These are phyloP conservation scores for Botrytis squamosa DNA, from an alignment of 2,329 filamentous ascomycete species.

Conservation along the genomic window DNA sequence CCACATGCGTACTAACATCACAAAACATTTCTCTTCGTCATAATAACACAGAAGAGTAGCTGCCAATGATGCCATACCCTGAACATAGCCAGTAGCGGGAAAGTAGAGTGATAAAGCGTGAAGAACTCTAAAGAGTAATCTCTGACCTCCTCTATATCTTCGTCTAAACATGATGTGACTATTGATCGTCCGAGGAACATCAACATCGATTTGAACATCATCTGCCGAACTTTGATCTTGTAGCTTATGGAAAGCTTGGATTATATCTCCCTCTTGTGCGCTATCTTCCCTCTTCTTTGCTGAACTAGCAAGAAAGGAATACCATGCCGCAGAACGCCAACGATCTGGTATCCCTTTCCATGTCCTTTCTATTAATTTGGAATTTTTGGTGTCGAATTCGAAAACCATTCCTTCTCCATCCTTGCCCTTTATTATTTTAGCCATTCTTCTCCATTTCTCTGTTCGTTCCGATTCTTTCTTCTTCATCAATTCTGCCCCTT, in stretches of 20 bases:
- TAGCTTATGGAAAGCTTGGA: conserved; percentile 69
- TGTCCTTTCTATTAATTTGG: conserved; percentile 85
- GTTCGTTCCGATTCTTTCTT: conserved; percentile 61
- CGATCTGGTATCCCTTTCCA: conserved; percentile 98
- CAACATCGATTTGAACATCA: conserved; percentile 94
- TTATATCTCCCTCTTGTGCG: conserved; percentile 68
- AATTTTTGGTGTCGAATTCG: conserved; percentile 77
- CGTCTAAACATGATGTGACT: conserved; percentile 96
- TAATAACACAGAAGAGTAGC: conserved; percentile 95
- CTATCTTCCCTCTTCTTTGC: conserved; percentile 63
- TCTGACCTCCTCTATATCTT: conserved; percentile 87
- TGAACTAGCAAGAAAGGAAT: conserved; percentile 80
- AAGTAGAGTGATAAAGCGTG: conserved; percentile 91
- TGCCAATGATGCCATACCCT: conserved; percentile 93
- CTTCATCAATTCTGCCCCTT: conserved; percentile 55
- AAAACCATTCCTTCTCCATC: conserved; percentile 60
- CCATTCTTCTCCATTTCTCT: conserved; percentile 69
- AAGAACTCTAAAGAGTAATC: conserved; percentile 86
- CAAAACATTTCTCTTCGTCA: conserved; percentile 89
- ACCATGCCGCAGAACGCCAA: conserved; percentile 93
- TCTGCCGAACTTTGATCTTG: conserved; percentile 76
- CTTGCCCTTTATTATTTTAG: conserved; percentile 52
- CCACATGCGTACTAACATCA: conserved; percentile 97
- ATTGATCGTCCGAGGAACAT: conserved; percentile 92
- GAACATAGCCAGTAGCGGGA: conserved; percentile 88